Evolutionary conservation across 2,329 filamentous ascomycete genomes (phyloP).

Genomic region (Trichophyton verrucosum): DNA sequence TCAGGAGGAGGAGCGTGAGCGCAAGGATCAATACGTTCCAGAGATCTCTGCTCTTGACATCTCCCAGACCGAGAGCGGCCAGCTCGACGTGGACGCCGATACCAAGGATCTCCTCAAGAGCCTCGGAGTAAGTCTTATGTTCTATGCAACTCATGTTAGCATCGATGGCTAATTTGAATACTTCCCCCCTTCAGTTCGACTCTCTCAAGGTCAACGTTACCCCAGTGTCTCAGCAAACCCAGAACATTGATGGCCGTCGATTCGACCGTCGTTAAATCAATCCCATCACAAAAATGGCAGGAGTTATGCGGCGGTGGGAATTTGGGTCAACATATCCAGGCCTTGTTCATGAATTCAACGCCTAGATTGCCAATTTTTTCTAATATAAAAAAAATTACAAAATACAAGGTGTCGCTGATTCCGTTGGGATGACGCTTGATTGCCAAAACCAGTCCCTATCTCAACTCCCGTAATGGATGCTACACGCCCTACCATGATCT

Average conservation of each 20-base stretch:
- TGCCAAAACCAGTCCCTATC: constrained; percentile 46
- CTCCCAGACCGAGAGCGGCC: constrained; percentile 81
- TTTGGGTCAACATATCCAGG: constrained; percentile 2
- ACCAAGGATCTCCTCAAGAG: constrained; percentile 99
- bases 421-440: constrained; percentile 79
- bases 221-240: constrained; percentile 67
- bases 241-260: constrained; percentile 70
- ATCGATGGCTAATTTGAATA: background rate
- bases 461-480: background rate
- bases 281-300: constrained; percentile 4
- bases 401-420: constrained; percentile 83
- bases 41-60: constrained; percentile 98
- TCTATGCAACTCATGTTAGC: background rate
- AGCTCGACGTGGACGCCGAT: constrained; percentile 90
- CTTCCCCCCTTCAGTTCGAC: constrained; percentile 59
- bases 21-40: constrained; percentile 99
- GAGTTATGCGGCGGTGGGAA: constrained; percentile 4
- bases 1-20: constrained; percentile 99
- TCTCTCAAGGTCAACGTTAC: constrained; percentile 94
- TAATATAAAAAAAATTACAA: constrained; percentile 19
- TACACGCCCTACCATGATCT: background rate
- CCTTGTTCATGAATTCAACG: background rate
- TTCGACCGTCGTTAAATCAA: constrained; percentile 35
- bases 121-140: constrained; percentile 69
- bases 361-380: constrained; percentile 6